phyloP scores from a whole-genome alignment of 2,329 filamentous ascomycete genomes.

The Xylariaceae sp. region DNA sequence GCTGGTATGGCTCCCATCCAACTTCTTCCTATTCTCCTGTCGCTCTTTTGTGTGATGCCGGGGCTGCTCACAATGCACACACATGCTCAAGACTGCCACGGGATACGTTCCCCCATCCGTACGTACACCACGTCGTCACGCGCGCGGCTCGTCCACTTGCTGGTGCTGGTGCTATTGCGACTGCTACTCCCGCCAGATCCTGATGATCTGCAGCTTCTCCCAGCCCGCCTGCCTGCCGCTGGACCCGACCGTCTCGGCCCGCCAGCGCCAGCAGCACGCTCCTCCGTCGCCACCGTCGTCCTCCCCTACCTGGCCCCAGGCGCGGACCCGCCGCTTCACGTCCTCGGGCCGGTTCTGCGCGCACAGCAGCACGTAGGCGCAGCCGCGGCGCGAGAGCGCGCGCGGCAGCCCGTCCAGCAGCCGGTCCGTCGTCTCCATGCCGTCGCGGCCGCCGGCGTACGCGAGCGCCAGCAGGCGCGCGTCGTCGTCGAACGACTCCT shows the following conservation, averaged over 20 bases:
- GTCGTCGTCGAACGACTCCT: constrained; percentile 62
- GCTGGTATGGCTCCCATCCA: constrained; percentile 20
- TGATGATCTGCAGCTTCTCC: constrained; percentile 86
- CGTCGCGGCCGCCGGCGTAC: constrained; percentile 81
- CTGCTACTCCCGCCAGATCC: constrained; percentile 60
- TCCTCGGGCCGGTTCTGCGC: constrained; percentile 78
- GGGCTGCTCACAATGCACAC: no score
- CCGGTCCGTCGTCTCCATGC: constrained; percentile 88
- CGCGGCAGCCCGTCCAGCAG: constrained; percentile 62
- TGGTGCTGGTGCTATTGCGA: no score
- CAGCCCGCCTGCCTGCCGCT: constrained; percentile 87
- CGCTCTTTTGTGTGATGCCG: no score
- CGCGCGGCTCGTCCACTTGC: no score
- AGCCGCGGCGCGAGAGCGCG: constrained; percentile 58
- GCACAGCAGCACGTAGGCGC: constrained; percentile 85
- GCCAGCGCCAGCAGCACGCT: constrained; percentile 60
- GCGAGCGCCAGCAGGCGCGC: constrained; percentile 77
- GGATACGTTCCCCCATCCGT: no score
- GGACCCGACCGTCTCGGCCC: constrained; percentile 65
- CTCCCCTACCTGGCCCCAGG: constrained; percentile 43
- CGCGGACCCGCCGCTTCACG: constrained; percentile 56
- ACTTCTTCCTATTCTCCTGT: no score
- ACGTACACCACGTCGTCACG: no score
- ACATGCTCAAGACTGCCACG: no score
- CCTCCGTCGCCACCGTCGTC: no score